phyloP scores from a whole-genome alignment of 768 basidiomycete genomes.

The Galerina sulciceps region DNA sequence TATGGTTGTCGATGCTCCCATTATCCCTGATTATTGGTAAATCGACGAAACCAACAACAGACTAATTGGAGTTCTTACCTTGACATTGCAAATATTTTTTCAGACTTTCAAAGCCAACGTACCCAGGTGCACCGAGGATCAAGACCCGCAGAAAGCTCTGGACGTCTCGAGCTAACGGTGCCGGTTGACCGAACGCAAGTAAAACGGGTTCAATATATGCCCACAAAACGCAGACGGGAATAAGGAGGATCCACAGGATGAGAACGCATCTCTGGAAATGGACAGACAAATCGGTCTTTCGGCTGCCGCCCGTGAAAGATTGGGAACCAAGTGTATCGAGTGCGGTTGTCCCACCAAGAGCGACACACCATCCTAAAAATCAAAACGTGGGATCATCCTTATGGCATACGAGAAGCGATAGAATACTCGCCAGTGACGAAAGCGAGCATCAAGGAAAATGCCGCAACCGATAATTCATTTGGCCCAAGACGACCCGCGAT shows the following conservation, averaged over 20 bases:
- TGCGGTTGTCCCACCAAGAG: slow-evolving; percentile 78
- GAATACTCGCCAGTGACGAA: slow-evolving; percentile 75
- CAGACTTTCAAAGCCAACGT: slow-evolving; percentile 75
- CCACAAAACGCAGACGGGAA: slow-evolving; percentile 71
- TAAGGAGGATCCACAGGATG: slow-evolving; percentile 63
- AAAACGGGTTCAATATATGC: slow-evolving; percentile 65
- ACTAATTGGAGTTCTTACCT: slow-evolving; percentile 42
- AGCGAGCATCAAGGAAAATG: slow-evolving; percentile 78
- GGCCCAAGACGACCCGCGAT: slow-evolving; percentile 72
- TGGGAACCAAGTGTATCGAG: slow-evolving; percentile 81
- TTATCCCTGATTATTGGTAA: slow-evolving; percentile 56
- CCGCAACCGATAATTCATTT: slow-evolving; percentile 69
- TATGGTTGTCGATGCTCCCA: slow-evolving; percentile 71
- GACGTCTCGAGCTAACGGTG: slow-evolving; percentile 58
- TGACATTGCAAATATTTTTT: slow-evolving; percentile 85
- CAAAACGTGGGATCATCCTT: slow-evolving; percentile 54
- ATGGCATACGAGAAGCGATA: slow-evolving; percentile 23
- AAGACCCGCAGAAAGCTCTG: slow-evolving; percentile 70
- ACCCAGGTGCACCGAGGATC: slow-evolving; percentile 68
- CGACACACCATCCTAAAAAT: slow-evolving; percentile 72
- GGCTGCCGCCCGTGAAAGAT: slow-evolving; percentile 68
- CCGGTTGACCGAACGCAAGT: slow-evolving; percentile 64
- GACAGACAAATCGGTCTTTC: slow-evolving; percentile 67
- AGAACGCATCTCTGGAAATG: slow-evolving; percentile 74
- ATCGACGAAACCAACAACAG: not conserved